Base-by-base conservation (phyloP, 768 basidiomycete species). In the Asterophora lycoperdoides region DNA sequence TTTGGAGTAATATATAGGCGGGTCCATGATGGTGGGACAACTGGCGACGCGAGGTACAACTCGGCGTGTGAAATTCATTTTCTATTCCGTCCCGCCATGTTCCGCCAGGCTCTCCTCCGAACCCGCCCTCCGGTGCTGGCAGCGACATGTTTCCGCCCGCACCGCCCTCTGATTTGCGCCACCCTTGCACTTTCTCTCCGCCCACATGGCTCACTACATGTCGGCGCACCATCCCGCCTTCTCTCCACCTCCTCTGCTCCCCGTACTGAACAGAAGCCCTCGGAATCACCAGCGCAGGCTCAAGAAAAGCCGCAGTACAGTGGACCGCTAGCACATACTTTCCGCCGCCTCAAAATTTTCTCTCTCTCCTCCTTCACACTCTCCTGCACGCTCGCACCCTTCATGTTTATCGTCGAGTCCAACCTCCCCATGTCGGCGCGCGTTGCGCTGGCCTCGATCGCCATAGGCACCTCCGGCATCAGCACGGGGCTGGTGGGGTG, bases 401-500 rank as follows among this genome's bases (percentile, higher is more conserved):
- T 93, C 68, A 80, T 93, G 52, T 86, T 93, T 65, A 61, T 89
- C 44, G 73, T 93, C 56, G 89, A 93, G 52, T 85, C 89, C 4
- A 77, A 77, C 18, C 75, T 93, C 6, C 89, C 92, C 0, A 57
- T 77, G 34, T 72, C 75, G 14, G 92, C 86, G 0, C 81, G 90
- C 17, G 60, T 79, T 19, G 80, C 79, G 11, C 72, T 94, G 28
- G 86, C 84, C 1, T 69, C 69, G 8, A 83, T 84, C 7, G 91
- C 90, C 3, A 55, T 93, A 50, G 76, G 76, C 32, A 89, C 88
- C 0, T 87, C 85, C 35, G 75, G 80, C 9, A 66, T 87, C 35
- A 89, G 86, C 42, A 93, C 91, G 2, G 79, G 74, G 0, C 73
- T 93, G 37, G 83, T 93, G 35, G 73, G 79, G 6, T 79, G 76